phyloP scores from a whole-genome alignment of 768 basidiomycete species.

The Tylopilus balloui region DNA sequence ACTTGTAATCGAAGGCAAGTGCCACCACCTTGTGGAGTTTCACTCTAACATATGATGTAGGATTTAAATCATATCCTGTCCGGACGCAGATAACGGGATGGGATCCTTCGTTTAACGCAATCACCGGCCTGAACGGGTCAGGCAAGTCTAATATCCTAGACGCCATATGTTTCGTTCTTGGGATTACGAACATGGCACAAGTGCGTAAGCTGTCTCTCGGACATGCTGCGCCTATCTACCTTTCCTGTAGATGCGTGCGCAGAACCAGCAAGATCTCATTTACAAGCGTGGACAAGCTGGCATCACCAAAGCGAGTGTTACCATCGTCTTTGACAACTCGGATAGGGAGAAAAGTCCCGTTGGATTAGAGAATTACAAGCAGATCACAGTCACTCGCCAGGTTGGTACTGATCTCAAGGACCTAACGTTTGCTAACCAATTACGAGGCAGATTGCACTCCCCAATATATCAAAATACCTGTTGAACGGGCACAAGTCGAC shows the following conservation, averaged over 20 bases:
- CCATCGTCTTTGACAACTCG: constrained; percentile 98
- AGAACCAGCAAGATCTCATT: constrained; percentile 95
- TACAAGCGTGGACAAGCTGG: constrained; percentile 99
- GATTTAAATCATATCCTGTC: constrained; percentile 98
- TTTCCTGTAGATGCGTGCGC: constrained; percentile 75
- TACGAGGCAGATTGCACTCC: constrained; percentile 72
- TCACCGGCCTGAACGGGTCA: constrained; percentile 92
- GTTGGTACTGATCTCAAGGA: constrained; percentile 38
- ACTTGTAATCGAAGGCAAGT: constrained; percentile 82
- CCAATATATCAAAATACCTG: constrained; percentile 91
- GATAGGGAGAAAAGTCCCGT: constrained; percentile 80
- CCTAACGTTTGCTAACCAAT: neutral
- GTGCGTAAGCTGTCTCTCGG: constrained; percentile 38
- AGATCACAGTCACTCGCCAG: constrained; percentile 97
- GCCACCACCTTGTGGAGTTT: neutral
- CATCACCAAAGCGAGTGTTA: constrained; percentile 94
- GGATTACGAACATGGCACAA: constrained; percentile 94
- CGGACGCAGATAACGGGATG: constrained; percentile 94
- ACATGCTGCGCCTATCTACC: neutral
- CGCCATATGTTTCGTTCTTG: constrained; percentile 97
- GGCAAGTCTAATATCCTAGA: constrained; percentile 99
- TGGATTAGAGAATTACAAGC: constrained; percentile 72
- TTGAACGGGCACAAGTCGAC: constrained; percentile 92
- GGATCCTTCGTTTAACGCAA: constrained; percentile 98
- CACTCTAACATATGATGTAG: constrained; percentile 35